Conservation (phyloP, 2,329 filamentous ascomycete genomes). For the Xylaria sp. region DNA sequence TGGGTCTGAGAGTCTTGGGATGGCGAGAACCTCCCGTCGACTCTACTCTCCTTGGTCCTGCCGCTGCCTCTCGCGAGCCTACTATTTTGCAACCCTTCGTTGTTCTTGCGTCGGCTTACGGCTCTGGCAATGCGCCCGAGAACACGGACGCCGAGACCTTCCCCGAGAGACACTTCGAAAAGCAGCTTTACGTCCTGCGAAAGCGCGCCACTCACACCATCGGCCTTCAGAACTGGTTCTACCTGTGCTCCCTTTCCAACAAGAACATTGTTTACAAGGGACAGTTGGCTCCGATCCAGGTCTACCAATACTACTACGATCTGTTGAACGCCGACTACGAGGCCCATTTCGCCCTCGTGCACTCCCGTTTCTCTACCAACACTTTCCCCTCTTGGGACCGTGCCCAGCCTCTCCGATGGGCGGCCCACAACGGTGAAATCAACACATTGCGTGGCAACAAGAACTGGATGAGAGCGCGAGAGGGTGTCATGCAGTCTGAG, state of each 20-base stretch:
- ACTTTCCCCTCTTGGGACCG: constrained; percentile 98
- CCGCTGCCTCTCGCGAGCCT: constrained; percentile 88
- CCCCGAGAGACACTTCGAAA: constrained; percentile 81
- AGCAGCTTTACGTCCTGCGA: constrained; percentile 86
- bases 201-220: constrained; percentile 95
- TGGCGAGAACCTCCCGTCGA: constrained; percentile 96
- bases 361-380: constrained; percentile 97
- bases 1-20: constrained; percentile 85
- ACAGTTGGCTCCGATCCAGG: constrained; percentile 87
- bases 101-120: constrained; percentile 79
- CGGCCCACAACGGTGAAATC: constrained; percentile 97
- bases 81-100: constrained; percentile 94
- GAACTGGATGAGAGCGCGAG: constrained; percentile 98
- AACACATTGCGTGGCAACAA: constrained; percentile 97
- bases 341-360: constrained; percentile 92
- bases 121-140: constrained; percentile 71
- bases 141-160: constrained; percentile 73
- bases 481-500: constrained; percentile 89
- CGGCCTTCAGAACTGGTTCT: constrained; percentile 97
- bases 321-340: constrained; percentile 95
- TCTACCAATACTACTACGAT: constrained; percentile 98
- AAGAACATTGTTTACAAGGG: constrained; percentile 99
- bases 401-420: constrained; percentile 92
- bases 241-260: constrained; percentile 92
- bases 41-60: constrained; percentile 86